Evolutionary conservation across 768 basidiomycete genomes (phyloP).

Genomic region (Amanita brunnescens): DNA sequence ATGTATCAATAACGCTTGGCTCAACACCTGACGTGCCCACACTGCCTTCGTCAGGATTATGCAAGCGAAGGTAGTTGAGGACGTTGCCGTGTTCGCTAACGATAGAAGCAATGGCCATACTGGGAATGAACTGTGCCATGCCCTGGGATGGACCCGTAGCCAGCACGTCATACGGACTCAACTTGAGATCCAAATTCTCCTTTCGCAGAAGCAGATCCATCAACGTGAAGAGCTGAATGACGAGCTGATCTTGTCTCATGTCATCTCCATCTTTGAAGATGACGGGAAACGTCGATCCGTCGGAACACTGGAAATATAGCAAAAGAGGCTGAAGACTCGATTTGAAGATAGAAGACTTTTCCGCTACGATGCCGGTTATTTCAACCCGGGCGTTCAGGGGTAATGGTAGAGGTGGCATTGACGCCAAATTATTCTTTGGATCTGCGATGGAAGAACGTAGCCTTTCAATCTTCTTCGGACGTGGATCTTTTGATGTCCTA

Average conservation of each 20-base stretch:
- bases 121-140: constrained; percentile 93
- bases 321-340: constrained; percentile 91
- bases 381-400: constrained; percentile 86
- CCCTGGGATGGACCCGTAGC: constrained; percentile 90
- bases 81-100: constrained; percentile 86
- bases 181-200: constrained; percentile 89
- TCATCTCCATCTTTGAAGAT: constrained; percentile 99
- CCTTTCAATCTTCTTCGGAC: constrained; percentile 97
- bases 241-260: constrained; percentile 96
- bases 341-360: constrained; percentile 95
- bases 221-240: constrained; percentile 95
- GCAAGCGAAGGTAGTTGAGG: constrained; percentile 78
- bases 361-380: constrained; percentile 80
- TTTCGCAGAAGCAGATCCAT: constrained; percentile 93
- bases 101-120: constrained; percentile 92
- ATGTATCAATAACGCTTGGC: constrained; percentile 90
- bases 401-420: constrained; percentile 74
- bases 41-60: constrained; percentile 91
- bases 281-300: constrained; percentile 82
- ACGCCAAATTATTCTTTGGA: constrained; percentile 73
- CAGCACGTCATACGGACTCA: constrained; percentile 87
- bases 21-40: constrained; percentile 94
- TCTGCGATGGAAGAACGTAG: constrained; percentile 80
- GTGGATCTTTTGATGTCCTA: constrained; percentile 82
- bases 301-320: constrained; percentile 80